Evolutionary conservation across 2,329 filamentous ascomycete genomes (phyloP).

Genomic region (Capronia americana): DNA sequence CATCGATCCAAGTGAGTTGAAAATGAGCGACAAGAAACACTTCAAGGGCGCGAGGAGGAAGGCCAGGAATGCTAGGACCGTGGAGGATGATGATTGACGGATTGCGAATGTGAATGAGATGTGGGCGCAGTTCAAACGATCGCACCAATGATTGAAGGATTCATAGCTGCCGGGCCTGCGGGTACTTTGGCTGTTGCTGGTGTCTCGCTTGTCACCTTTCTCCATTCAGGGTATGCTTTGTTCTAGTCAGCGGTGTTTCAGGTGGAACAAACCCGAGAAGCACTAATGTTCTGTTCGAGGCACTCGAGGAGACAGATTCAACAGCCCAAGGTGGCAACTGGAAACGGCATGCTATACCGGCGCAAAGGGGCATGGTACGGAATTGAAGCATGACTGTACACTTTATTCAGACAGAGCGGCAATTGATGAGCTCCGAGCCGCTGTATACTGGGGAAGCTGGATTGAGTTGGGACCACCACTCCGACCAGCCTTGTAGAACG

Average conservation of each 20-base stretch:
- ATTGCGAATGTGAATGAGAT: neutral
- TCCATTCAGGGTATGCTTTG: too few relatives aligned
- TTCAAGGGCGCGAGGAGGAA: conserved; percentile 78
- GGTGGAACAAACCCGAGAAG: too few relatives aligned
- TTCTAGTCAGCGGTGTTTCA: too few relatives aligned
- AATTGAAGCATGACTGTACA: neutral
- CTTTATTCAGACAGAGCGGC: neutral
- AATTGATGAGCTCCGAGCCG: neutral
- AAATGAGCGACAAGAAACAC: conserved; percentile 81
- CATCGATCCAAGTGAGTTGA: conserved; percentile 79
- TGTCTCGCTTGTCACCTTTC: neutral
- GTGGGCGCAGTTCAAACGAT: neutral
- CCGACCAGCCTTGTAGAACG: neutral
- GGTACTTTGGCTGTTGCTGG: neutral
- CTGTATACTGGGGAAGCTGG: neutral
- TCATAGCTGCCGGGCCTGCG: neutral
- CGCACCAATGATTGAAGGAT: neutral
- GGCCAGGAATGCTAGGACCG: conserved; percentile 60
- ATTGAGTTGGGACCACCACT: neutral
- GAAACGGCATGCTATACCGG: neutral
- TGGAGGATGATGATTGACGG: conserved; percentile 43
- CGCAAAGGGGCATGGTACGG: neutral
- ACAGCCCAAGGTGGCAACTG: neutral
- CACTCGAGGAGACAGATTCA: neutral
- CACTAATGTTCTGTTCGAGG: too few relatives aligned